phyloP scores from a whole-genome alignment of 768 basidiomycete species.

The Tricholoma terreum region DNA sequence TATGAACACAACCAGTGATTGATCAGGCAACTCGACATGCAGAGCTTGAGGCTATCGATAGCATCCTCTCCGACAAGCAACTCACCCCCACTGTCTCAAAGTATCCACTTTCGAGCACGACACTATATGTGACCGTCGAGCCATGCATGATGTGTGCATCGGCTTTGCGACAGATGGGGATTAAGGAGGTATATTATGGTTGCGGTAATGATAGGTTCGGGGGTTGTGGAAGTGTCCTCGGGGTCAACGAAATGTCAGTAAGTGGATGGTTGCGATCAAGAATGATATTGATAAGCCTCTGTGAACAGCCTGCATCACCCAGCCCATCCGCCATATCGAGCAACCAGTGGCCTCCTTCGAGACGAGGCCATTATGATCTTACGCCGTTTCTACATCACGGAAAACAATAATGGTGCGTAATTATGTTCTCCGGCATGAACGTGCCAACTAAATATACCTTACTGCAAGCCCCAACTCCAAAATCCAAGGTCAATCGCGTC shows the following conservation, averaged over 20 bases:
- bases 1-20: constrained; percentile 5
- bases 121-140: constrained; percentile 96
- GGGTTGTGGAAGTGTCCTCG: constrained; percentile 92
- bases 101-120: constrained; percentile 74
- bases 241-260: constrained; percentile 73
- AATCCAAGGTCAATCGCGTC: constrained; percentile 78
- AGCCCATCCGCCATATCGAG: constrained; percentile 68
- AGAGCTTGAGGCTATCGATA: constrained; percentile 94
- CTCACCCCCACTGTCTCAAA: constrained; percentile 49
- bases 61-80: constrained; percentile 62
- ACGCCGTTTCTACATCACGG: constrained; percentile 87
- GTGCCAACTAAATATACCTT: constrained; percentile 9
- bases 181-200: constrained; percentile 87
- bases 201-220: constrained; percentile 96
- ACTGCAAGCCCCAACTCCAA: constrained; percentile 79
- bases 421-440: neutral
- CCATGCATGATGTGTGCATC: constrained; percentile 99
- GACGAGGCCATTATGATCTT: constrained; percentile 87
- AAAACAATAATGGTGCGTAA: constrained; percentile 79
- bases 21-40: constrained; percentile 92
- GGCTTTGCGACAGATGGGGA: constrained; percentile 89
- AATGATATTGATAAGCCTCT: constrained; percentile 2
- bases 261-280: neutral
- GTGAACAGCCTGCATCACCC: constrained; percentile 62
- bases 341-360: constrained; percentile 71